These are phyloP conservation scores for Cryptococcus floricola DNA, from an alignment of 1,284 basidiomycete genomes.

Conservation along the genomic window DNA sequence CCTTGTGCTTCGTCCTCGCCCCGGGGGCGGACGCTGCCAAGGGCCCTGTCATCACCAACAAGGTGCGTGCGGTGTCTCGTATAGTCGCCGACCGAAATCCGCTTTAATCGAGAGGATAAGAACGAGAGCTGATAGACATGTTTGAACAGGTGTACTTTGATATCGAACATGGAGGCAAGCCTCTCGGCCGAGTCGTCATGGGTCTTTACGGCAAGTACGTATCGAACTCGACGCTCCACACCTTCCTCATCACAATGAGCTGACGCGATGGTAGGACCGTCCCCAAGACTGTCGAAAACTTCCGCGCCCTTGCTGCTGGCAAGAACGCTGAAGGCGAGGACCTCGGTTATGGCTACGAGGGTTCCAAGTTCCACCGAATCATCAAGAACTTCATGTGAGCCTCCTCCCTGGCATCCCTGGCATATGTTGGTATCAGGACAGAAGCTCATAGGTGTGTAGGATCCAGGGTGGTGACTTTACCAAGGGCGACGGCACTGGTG, in stretches of 20 bases:
- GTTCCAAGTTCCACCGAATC: conserved; percentile 65
- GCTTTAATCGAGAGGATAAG: no score
- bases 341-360: conserved; percentile 68
- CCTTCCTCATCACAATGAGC: neutral
- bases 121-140: neutral
- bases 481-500: conserved; percentile 60
- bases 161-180: conserved; percentile 79
- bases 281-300: conserved; percentile 67
- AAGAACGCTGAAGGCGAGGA: conserved; percentile 71
- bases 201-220: conserved; percentile 74
- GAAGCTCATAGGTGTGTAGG: conserved; percentile 36
- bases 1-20: conserved; percentile 53
- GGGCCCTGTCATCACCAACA: conserved; percentile 76
- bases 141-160: conserved; percentile 72
- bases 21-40: conserved; percentile 42
- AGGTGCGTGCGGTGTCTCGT: conserved; percentile 40
- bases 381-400: conserved; percentile 66
- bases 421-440: neutral
- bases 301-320: conserved; percentile 66
- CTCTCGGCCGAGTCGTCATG: conserved; percentile 74
- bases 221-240: neutral
- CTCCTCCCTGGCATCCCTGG: neutral
- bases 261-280: conserved; percentile 61
- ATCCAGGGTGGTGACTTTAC: conserved; percentile 71
- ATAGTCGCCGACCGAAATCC: neutral